phyloP scores from a whole-genome alignment of 176 grass and related monocot species.

The Aegilops umbellulata region DNA sequence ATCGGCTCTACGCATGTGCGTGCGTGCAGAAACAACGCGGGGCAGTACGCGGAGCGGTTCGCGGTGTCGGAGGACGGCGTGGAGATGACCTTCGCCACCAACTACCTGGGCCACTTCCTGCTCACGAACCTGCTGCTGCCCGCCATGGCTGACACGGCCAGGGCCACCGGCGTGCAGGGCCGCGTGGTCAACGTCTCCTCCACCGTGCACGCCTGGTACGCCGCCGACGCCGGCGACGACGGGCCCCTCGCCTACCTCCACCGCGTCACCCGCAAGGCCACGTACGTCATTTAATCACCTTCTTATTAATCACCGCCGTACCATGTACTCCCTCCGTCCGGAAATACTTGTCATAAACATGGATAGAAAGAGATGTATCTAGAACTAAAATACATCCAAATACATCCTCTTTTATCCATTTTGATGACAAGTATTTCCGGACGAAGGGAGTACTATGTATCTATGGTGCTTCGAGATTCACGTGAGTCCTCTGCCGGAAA shows the following conservation, averaged over 20 bases:
- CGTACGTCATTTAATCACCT: conserved; percentile 21
- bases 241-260: conserved; percentile 72
- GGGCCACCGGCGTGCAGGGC: conserved; percentile 62
- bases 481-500: not conserved
- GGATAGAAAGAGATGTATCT: too few species aligned
- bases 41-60: conserved; percentile 71
- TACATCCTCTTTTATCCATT: too few species aligned
- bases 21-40: conserved; percentile 85
- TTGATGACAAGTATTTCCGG: too few species aligned
- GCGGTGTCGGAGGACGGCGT: conserved; percentile 79
- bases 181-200: conserved; percentile 92
- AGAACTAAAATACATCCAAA: too few species aligned
- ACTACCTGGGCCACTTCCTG: conserved; percentile 96
- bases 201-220: conserved; percentile 88
- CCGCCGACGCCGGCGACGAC: conserved; percentile 63
- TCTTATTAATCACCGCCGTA: too few species aligned
- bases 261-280: conserved; percentile 68
- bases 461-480: conserved; percentile 7
- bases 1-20: too few species aligned
- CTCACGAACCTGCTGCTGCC: conserved; percentile 65
- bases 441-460: too few species aligned
- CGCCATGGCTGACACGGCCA: conserved; percentile 83
- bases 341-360: too few species aligned
- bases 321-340: too few species aligned
- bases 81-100: conserved; percentile 98